phyloP scores from a whole-genome alignment of 2,329 filamentous ascomycete species.

The Aspergillus clavatus region DNA sequence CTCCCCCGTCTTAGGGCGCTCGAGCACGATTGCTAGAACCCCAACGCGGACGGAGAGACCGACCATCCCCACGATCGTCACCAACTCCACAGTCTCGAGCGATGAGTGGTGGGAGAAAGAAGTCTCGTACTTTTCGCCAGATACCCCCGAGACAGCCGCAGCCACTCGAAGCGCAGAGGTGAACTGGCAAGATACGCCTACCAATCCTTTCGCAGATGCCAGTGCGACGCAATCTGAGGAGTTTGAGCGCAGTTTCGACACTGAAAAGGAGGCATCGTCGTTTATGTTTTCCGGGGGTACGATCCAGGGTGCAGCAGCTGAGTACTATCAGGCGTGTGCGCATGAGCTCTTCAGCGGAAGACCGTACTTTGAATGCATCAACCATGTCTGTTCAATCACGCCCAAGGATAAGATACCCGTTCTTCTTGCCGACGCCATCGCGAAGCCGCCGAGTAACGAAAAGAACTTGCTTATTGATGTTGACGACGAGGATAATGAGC shows the following conservation, averaged over 20 bases:
- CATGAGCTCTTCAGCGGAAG: constrained; percentile 40
- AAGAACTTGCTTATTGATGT: constrained; percentile 17
- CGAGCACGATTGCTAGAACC: constrained; percentile 30
- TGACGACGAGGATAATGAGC: constrained; percentile 11
- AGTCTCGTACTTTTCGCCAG: constrained; percentile 26
- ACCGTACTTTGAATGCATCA: constrained; percentile 42
- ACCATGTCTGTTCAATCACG: constrained; percentile 40
- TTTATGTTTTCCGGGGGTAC: constrained; percentile 22
- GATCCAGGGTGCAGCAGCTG: constrained; percentile 35
- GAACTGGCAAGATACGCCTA: constrained; percentile 16
- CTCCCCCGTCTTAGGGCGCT: constrained; percentile 41
- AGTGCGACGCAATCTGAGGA: constrained; percentile 7
- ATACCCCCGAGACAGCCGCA: constrained; percentile 24
- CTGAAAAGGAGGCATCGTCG: constrained; percentile 7
- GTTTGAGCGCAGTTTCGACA: too few relatives aligned
- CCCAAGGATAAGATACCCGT: constrained; percentile 18
- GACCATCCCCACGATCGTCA: constrained; percentile 23
- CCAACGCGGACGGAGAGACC: constrained; percentile 20
- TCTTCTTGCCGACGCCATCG: constrained; percentile 3
- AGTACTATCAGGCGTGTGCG: constrained; percentile 44
- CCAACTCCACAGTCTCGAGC: constrained; percentile 13
- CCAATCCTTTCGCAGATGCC: constrained; percentile 15
- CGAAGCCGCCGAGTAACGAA: neutral
- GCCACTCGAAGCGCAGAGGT: constrained; percentile 11
- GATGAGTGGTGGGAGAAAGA: constrained; percentile 29